Evolutionary conservation across 2,329 filamentous ascomycete genomes (phyloP), one percentile per base, ranked within the genome.

Genomic region (Scytalidium sp.): DNA sequence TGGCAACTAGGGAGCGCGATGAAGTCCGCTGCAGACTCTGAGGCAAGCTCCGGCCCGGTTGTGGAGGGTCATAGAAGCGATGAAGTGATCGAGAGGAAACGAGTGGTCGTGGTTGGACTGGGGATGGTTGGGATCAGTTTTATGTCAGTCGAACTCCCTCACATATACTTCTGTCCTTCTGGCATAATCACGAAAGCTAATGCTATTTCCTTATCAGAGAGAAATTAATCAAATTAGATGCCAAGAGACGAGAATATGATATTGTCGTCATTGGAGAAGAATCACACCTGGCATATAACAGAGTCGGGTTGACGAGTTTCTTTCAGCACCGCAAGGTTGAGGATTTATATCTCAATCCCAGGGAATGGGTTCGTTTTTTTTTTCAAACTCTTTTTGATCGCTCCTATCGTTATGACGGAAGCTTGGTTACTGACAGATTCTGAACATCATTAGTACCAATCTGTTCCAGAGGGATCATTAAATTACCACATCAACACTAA

Each of bases 71-170:
- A n/a, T n/a, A n/a, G n/a, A n/a, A n/a, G n/a, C n/a, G n/a, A n/a
- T n/a, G n/a, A n/a, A n/a, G n/a, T n/a, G 10, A 43, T 20, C 20
- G 22, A 21, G n/a, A 63, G 81, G 54, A 90, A 88, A 67, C 84
- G 78, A 63, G 71, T 95, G 29, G 90, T 95, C 2, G 84, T 96
- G 32, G 89, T 96, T 36, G 91, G 91, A 9, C 70, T 96, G 69
- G 91, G 91, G 2, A 97, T 97, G 92, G 91, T 96, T 41, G 90
- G 87, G 36, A 87, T 94, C 58, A 85, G 88, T 40, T 93, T 95
- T 66, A 90, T 95, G 88, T 93, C 71, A 76, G 86, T 75, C n/a
- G n/a, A n/a, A n/a, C n/a, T n/a, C n/a, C n/a, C n/a, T n/a, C n/a
- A n/a, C n/a, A n/a, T n/a, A n/a, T n/a, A n/a, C n/a, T n/a, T n/a